A percentile compares a stretch with the other conserved stretches of the same genome.
Evolutionary conservation across 2,329 filamentous ascomycete genomes (phyloP).

Genomic region (Talaromyces sp.): DNA sequence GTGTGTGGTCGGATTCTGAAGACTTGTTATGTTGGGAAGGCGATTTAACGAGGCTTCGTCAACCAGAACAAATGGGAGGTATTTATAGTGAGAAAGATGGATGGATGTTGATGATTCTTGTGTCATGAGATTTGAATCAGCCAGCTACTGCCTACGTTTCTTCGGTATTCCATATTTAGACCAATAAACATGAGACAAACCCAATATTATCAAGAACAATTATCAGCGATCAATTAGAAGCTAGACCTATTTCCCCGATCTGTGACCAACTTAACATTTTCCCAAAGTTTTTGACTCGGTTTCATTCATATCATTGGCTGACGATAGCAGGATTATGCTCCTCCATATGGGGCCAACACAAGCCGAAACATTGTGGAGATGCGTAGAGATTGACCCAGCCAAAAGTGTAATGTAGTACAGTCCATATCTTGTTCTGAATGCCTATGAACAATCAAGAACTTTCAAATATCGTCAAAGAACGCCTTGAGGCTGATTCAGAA

Average conservation of each 20-base stretch:
- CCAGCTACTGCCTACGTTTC: neutral
- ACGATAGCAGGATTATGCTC: neutral
- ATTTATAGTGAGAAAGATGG: too few relatives aligned
- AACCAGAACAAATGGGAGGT: neutral
- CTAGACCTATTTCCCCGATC: neutral
- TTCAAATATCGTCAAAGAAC: neutral
- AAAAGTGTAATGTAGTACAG: slow-evolving; percentile 5
- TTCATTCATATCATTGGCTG: neutral
- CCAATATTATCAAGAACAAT: neutral
- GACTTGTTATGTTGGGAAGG: too few relatives aligned
- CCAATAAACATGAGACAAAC: neutral
- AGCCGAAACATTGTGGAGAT: neutral
- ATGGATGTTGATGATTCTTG: neutral
- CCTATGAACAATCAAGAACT: neutral
- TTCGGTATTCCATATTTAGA: neutral
- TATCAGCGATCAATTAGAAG: neutral
- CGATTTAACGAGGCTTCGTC: too few relatives aligned
- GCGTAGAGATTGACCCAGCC: neutral
- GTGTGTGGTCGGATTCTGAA: too few relatives aligned
- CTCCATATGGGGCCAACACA: neutral
- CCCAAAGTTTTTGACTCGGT: neutral
- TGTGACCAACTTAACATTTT: neutral
- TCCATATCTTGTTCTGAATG: neutral
- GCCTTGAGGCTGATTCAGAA: neutral
- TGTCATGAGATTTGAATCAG: neutral